A percentile compares a stretch with the other conserved stretches of the same genome.
Evolutionary conservation across 345 rosid genomes (phyloP).

Genomic region (Salix koriyanagi): DNA sequence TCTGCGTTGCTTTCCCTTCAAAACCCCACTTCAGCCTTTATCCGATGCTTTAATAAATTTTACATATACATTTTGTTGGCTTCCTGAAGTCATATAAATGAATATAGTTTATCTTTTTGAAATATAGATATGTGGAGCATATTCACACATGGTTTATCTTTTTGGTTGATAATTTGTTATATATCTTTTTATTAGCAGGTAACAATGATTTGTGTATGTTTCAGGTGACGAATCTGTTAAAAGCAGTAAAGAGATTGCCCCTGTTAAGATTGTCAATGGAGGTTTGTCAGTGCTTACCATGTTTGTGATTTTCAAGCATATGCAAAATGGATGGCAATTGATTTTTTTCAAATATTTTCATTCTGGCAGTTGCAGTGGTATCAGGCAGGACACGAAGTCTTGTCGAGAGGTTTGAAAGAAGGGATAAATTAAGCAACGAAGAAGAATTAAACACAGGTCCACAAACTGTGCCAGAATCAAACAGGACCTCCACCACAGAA

Average conservation of each 20-base stretch:
- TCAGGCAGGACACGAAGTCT: constrained; percentile 81
- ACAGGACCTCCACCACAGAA: not conserved
- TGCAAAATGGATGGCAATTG: constrained; percentile 11
- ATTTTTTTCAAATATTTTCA: constrained; percentile 17
- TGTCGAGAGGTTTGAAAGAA: constrained; percentile 90
- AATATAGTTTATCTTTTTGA: too few species aligned
- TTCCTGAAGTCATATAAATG: too few species aligned
- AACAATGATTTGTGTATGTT: constrained; percentile 17
- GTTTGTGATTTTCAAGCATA: constrained; percentile 14
- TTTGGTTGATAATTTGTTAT: not conserved
- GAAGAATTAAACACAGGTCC: constrained; percentile 30
- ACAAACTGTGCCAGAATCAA: constrained; percentile 8
- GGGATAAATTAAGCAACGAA: constrained; percentile 41
- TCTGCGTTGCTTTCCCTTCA: not conserved
- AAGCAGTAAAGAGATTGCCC: constrained; percentile 33
- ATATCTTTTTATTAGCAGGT: constrained; percentile 13
- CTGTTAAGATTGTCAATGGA: constrained; percentile 85
- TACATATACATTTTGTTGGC: too few species aligned
- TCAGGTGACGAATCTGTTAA: constrained; percentile 47
- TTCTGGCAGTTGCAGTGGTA: constrained; percentile 80
- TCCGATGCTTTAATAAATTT: not conserved
- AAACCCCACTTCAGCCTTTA: not conserved
- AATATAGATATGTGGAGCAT: too few species aligned
- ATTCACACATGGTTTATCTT: not conserved
- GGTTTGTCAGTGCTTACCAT: constrained; percentile 48